A percentile compares a stretch with the other conserved stretches of the same genome.
Conservation (phyloP, 768 basidiomycete genomes). For the Symmetrospora coprosmae region DNA sequence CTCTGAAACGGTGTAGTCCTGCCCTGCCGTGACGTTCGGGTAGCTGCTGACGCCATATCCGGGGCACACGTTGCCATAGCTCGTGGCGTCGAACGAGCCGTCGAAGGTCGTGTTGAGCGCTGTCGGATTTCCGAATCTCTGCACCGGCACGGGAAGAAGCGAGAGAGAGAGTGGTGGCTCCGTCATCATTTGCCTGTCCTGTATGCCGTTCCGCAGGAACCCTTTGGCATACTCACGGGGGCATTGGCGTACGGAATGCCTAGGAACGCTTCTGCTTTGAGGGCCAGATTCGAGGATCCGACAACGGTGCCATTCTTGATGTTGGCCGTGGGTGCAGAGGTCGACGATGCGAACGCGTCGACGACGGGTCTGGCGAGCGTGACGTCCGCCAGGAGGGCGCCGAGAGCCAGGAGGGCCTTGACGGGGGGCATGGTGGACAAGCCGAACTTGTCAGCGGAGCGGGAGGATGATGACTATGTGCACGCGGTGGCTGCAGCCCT, state of each 20-base stretch:
- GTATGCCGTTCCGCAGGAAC: not conserved
- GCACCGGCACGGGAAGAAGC: not conserved
- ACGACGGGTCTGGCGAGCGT: too few species aligned
- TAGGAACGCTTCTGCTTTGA: constrained; percentile 7
- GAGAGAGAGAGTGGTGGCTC: not conserved
- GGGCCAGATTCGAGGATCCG: not conserved
- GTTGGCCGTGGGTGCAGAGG: too few species aligned
- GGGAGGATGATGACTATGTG: too few species aligned
- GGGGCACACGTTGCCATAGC: constrained; percentile 3
- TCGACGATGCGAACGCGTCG: too few species aligned
- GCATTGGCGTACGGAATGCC: not conserved
- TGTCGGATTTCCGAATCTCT: not conserved
- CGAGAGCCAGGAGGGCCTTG: too few species aligned
- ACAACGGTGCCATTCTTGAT: constrained; percentile 7
- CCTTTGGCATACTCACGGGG: not conserved
- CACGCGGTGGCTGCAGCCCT: too few species aligned
- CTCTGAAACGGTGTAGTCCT: constrained; percentile 6
- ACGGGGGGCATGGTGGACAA: too few species aligned
- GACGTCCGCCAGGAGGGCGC: too few species aligned
- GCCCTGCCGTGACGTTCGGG: not conserved
- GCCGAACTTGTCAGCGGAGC: too few species aligned
- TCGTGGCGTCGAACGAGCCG: not conserved
- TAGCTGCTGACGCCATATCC: not conserved
- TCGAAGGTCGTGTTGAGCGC: not conserved
- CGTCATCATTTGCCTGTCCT: not conserved